A percentile compares a stretch with the other conserved stretches of the same genome.
Conservation (phyloP, 225 moss, liverwort and hornwort species). For the Pseudisothecium myosuroides region DNA sequence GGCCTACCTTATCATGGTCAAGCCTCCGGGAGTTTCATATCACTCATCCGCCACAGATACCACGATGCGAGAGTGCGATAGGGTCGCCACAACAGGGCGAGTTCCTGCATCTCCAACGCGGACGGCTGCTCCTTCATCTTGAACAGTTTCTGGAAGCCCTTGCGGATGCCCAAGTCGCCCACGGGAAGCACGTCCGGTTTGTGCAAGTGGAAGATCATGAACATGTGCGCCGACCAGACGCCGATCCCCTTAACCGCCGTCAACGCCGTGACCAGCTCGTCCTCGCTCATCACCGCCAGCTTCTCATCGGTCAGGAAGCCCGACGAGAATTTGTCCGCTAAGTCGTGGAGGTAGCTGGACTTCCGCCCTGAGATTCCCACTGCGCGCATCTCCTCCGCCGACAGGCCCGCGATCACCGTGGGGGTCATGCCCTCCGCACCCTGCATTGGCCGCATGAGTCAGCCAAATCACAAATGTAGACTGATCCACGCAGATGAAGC, state of each 20-base stretch:
- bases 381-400: constrained; percentile 50
- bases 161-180: constrained; percentile 76
- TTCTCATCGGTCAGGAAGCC: constrained; percentile 49
- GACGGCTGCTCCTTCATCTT: constrained; percentile 47
- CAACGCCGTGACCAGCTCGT: constrained; percentile 62
- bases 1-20: neutral
- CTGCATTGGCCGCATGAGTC: neutral
- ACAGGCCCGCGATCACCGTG: constrained; percentile 22
- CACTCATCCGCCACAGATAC: constrained; percentile 77
- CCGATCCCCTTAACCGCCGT: constrained; percentile 89
- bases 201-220: constrained; percentile 87
- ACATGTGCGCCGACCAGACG: constrained; percentile 95
- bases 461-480: neutral
- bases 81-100: constrained; percentile 63
- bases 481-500: neutral
- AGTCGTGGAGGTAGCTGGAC: constrained; percentile 68
- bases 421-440: constrained; percentile 39
- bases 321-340: constrained; percentile 61
- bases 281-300: constrained; percentile 53
- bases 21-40: constrained; percentile 21
- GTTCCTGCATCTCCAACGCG: constrained; percentile 45
- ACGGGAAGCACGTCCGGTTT: constrained; percentile 83
- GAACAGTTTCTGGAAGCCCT: constrained; percentile 75
- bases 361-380: constrained; percentile 72
- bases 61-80: constrained; percentile 77